Percentiles rank a stretch among this genome's conserved stretches.
Conservation (phyloP, 2,329 filamentous ascomycete genomes). For the Ophiognomonia clavigignenti-juglandacearum region DNA sequence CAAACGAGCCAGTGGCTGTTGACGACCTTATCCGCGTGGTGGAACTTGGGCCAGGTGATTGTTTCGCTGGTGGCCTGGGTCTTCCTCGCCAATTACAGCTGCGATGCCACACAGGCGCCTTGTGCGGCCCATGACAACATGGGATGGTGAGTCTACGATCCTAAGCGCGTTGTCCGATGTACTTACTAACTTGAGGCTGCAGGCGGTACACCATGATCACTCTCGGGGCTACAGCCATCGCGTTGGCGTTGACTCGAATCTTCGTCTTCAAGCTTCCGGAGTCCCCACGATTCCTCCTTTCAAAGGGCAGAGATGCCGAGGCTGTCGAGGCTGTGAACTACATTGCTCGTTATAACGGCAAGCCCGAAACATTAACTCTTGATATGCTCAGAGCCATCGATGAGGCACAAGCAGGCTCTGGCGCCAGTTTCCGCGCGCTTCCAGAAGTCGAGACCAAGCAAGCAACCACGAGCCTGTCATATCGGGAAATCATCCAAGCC, state of each 20-base stretch:
- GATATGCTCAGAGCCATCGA: conserved; percentile 30
- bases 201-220: conserved; percentile 40
- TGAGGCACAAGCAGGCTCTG: background rate
- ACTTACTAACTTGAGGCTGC: background rate
- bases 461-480: conserved; percentile 6
- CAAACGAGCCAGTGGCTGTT: conserved; percentile 43
- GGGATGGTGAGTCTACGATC: conserved; percentile 35
- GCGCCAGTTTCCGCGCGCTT: background rate
- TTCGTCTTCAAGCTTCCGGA: conserved; percentile 43
- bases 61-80: conserved; percentile 40
- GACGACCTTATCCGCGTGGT: conserved; percentile 41
- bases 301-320: conserved; percentile 38
- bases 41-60: conserved; percentile 47
- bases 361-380: conserved; percentile 28
- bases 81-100: conserved; percentile 37
- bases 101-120: conserved; percentile 25
- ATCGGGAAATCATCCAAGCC: conserved; percentile 19
- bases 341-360: conserved; percentile 36
- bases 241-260: conserved; percentile 39
- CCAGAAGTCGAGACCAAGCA: background rate
- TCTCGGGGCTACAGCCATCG: conserved; percentile 37
- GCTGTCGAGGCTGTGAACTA: conserved; percentile 43
- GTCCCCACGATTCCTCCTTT: conserved; percentile 42
- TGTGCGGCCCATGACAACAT: conserved; percentile 39
- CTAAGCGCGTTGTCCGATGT: background rate